phyloP scores from a whole-genome alignment of 139 green algal species.

The Deuterostichococcus epilithicus region DNA sequence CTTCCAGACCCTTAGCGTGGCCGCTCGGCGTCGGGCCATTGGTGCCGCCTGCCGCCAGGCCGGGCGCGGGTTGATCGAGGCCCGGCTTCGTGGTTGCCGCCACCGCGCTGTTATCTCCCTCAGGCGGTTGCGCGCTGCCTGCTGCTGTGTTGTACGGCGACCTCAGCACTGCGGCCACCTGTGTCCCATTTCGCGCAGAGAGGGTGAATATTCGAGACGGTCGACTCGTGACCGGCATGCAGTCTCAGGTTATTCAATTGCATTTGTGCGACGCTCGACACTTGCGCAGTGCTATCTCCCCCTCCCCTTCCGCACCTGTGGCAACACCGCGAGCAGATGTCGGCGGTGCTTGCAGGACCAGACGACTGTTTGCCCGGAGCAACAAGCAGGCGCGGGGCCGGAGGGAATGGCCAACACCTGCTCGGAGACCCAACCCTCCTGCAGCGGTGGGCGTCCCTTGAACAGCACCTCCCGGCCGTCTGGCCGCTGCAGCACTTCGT shows the following conservation, averaged over 20 bases:
- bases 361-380: not conserved
- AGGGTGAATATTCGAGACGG: too few relatives aligned
- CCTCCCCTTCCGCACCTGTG: not conserved
- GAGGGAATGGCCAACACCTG: not conserved
- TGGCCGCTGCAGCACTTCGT: conserved; percentile 17
- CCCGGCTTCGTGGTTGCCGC: not conserved
- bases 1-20: not conserved
- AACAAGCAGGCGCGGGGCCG: too few relatives aligned
- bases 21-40: too few relatives aligned
- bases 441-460: conserved; percentile 26
- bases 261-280: too few relatives aligned
- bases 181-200: too few relatives aligned
- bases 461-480: conserved; percentile 28
- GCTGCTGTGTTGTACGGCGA: not conserved
- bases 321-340: not conserved
- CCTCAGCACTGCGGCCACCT: not conserved
- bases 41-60: not conserved
- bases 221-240: too few relatives aligned
- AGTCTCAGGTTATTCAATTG: too few relatives aligned
- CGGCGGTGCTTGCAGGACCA: conserved; percentile 1
- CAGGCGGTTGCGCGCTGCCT: not conserved
- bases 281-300: too few relatives aligned
- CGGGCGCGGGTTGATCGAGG: not conserved
- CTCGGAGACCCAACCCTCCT: not conserved
- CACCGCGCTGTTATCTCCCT: not conserved